These are phyloP conservation scores for Trametopsis cervina DNA, from an alignment of 768 basidiomycete species.

Conservation along the genomic window DNA sequence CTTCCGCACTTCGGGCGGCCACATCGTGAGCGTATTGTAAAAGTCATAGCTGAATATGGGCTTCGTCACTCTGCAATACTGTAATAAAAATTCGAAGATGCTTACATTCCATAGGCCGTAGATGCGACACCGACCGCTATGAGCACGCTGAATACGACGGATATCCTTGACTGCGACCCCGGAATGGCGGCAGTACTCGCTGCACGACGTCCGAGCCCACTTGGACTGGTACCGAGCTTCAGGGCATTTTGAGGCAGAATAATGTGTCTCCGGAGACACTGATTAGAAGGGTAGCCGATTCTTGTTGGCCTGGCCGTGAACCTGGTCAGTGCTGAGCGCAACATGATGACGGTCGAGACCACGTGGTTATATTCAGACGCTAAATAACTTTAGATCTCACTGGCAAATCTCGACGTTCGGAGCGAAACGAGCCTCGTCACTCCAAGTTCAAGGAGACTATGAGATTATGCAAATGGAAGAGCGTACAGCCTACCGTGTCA, in stretches of 20 bases:
- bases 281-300: too few relatives aligned
- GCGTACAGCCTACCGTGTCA: too few relatives aligned
- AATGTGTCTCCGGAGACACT: too few relatives aligned
- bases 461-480: too few relatives aligned
- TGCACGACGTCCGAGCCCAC: background rate
- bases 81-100: background rate
- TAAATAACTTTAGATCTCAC: too few relatives aligned
- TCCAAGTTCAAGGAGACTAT: too few relatives aligned
- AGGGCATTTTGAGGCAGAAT: background rate
- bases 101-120: slow-evolving; percentile 40
- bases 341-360: too few relatives aligned
- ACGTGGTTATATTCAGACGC: too few relatives aligned
- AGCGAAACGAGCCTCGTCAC: too few relatives aligned
- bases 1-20: slow-evolving; percentile 55
- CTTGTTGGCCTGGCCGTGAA: too few relatives aligned
- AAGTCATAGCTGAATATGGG: slow-evolving; percentile 40
- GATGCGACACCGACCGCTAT: slow-evolving; percentile 31
- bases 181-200: slow-evolving; percentile 1
- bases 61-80: background rate
- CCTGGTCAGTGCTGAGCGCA: too few relatives aligned
- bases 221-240: background rate
- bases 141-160: slow-evolving; percentile 32
- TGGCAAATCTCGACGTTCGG: too few relatives aligned
- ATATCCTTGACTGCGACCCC: slow-evolving; percentile 24
- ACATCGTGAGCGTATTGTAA: slow-evolving; percentile 51